Evolutionary conservation across 2,329 filamentous ascomycete species (phyloP).

Genomic region (Pseudocercospora macadamiae): DNA sequence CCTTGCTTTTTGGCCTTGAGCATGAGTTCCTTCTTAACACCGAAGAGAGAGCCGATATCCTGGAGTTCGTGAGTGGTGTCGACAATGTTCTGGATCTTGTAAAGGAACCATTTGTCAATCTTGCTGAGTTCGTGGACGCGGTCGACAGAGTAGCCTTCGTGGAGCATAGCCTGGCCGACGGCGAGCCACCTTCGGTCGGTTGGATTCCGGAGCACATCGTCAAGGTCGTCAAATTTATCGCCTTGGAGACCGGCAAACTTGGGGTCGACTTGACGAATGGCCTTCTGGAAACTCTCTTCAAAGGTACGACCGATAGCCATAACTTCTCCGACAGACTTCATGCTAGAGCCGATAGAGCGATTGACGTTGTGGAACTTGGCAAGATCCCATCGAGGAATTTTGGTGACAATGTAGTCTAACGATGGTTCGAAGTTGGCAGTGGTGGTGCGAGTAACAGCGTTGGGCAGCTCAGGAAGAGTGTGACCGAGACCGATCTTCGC

Average conservation of each 20-base stretch:
- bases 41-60: constrained; percentile 78
- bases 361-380: constrained; percentile 99
- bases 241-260: constrained; percentile 91
- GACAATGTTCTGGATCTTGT: constrained; percentile 98
- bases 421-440: constrained; percentile 99
- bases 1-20: constrained; percentile 95
- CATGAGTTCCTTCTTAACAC: constrained; percentile 84
- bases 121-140: constrained; percentile 91
- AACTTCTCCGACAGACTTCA: constrained; percentile 99
- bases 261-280: constrained; percentile 94
- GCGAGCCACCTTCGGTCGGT: constrained; percentile 97
- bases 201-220: constrained; percentile 86
- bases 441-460: constrained; percentile 97
- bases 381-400: constrained; percentile 98
- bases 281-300: constrained; percentile 98
- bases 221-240: constrained; percentile 89
- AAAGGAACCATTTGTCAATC: constrained; percentile 99
- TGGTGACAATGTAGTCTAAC: constrained; percentile 96
- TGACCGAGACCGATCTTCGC: constrained; percentile 98
- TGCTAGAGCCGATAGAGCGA: constrained; percentile 93
- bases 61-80: constrained; percentile 86
- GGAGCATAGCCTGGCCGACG: constrained; percentile 95
- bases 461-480: constrained; percentile 91
- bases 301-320: constrained; percentile 99
- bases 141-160: constrained; percentile 94